Conservation (phyloP, 2,329 filamentous ascomycete genomes). For the Pseudogymnoascus sp. region DNA sequence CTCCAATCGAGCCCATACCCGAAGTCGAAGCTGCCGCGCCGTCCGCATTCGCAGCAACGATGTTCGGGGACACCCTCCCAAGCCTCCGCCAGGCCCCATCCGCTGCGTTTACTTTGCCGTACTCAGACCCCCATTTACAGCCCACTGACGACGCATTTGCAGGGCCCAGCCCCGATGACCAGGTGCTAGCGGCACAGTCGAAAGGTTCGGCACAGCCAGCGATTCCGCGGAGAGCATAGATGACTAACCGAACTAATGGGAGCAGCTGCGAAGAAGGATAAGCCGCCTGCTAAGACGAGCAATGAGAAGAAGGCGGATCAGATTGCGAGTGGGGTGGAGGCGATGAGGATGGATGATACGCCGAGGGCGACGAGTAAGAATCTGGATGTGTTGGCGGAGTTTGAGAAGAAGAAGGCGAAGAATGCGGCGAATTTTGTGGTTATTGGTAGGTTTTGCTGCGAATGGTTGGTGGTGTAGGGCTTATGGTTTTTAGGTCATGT, state of each 20-base stretch:
- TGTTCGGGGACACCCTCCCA: slow-evolving; percentile 36
- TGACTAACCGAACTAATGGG: background rate
- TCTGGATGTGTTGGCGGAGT: slow-evolving; percentile 76
- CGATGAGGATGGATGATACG: slow-evolving; percentile 44
- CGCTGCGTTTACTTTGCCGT: slow-evolving; percentile 37
- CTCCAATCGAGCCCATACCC: slow-evolving; percentile 13
- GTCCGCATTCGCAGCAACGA: slow-evolving; percentile 36
- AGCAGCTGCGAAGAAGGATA: slow-evolving; percentile 38
- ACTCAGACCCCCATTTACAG: slow-evolving; percentile 33
- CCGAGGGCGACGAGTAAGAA: slow-evolving; percentile 67
- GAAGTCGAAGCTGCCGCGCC: slow-evolving; percentile 29
- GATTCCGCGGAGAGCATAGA: slow-evolving; percentile 25
- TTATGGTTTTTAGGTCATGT: slow-evolving; percentile 64
- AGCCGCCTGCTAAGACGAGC: slow-evolving; percentile 34
- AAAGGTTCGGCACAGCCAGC: slow-evolving; percentile 61
- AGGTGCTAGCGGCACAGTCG: slow-evolving; percentile 80
- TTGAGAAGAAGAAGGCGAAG: slow-evolving; percentile 68
- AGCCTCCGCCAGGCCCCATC: slow-evolving; percentile 17
- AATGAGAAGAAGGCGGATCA: slow-evolving; percentile 37
- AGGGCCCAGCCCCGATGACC: slow-evolving; percentile 85
- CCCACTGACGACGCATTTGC: slow-evolving; percentile 59
- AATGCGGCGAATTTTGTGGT: slow-evolving; percentile 86
- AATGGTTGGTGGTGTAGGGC: background rate
- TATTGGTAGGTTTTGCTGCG: slow-evolving; percentile 57
- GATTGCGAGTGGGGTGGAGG: slow-evolving; percentile 42